Conservation (phyloP, 192 early-diverging fungal species). For the Polychytrium aggregatum region DNA sequence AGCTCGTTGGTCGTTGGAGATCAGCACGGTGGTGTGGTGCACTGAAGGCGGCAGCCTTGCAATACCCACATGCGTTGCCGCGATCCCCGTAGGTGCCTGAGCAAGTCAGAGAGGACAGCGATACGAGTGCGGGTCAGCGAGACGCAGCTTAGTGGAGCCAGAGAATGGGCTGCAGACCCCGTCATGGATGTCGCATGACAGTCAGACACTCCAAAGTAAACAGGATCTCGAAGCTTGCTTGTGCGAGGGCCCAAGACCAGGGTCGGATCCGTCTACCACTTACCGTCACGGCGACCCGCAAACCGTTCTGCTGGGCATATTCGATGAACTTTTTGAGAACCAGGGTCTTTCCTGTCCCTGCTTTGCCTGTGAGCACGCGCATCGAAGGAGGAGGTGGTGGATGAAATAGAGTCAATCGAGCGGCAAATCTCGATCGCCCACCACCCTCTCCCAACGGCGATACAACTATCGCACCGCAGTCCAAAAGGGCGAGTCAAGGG, state of each 20-base stretch:
- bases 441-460: neutral
- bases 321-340: slow-evolving; percentile 23
- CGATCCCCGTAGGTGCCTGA: slow-evolving; percentile 35
- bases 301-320: neutral
- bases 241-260: no score
- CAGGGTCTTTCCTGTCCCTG: slow-evolving; percentile 35
- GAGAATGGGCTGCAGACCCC: neutral
- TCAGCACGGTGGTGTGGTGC: neutral
- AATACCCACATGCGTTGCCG: slow-evolving; percentile 19
- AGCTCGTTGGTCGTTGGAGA: no score
- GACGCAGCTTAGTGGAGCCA: neutral
- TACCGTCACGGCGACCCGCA: slow-evolving; percentile 23
- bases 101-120: neutral
- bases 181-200: no score
- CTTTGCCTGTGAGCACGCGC: slow-evolving; percentile 17
- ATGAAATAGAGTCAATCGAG: no score
- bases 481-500: no score
- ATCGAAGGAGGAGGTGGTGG: no score
- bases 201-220: no score
- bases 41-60: neutral
- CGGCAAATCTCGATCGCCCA: neutral
- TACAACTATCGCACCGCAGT: no score
- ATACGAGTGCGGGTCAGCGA: neutral
- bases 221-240: no score
- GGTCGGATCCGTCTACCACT: no score